phyloP scores from a whole-genome alignment of 257 asterid species.

The Cruciata laevipes region DNA sequence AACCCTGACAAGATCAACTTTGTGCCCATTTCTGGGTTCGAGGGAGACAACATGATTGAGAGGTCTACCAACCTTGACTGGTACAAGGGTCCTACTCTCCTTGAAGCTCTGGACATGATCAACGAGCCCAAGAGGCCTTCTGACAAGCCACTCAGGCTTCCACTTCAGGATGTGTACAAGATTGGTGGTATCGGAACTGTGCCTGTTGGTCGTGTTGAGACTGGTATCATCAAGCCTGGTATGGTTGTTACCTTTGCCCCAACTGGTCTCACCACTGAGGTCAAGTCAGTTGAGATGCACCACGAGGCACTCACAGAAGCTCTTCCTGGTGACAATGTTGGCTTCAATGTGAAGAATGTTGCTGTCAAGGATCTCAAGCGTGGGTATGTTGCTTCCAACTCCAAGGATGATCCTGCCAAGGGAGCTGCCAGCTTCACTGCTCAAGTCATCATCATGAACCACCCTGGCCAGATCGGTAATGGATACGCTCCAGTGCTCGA shows the following conservation, averaged over 20 bases:
- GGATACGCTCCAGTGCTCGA: constrained; percentile 70
- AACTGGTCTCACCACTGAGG: constrained; percentile 68
- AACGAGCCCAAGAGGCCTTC: constrained; percentile 72
- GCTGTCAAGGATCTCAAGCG: constrained; percentile 84
- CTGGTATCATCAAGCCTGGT: constrained; percentile 60
- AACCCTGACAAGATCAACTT: constrained; percentile 67
- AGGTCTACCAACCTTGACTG: constrained; percentile 78
- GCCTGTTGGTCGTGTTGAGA: constrained; percentile 72
- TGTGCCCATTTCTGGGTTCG: constrained; percentile 65
- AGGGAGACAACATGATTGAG: constrained; percentile 69
- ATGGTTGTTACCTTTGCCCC: constrained; percentile 74
- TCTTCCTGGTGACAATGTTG: constrained; percentile 81
- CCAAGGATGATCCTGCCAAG: constrained; percentile 76
- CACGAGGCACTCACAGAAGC: constrained; percentile 68
- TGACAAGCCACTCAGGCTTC: constrained; percentile 81
- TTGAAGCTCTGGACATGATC: constrained; percentile 61
- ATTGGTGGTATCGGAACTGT: constrained; percentile 86
- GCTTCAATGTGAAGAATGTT: constrained; percentile 75
- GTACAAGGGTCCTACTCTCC: constrained; percentile 88
- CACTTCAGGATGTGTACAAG: constrained; percentile 87
- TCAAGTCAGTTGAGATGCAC: constrained; percentile 84
- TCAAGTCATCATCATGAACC: constrained; percentile 76
- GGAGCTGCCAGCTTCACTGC: constrained; percentile 61
- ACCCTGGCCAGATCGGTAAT: constrained; percentile 69
- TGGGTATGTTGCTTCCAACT: constrained; percentile 72